A percentile compares a stretch with the other conserved stretches of the same genome.
These are phyloP conservation scores for Suillus tomentosus DNA, from an alignment of 768 basidiomycete species.

Conservation along the genomic window DNA sequence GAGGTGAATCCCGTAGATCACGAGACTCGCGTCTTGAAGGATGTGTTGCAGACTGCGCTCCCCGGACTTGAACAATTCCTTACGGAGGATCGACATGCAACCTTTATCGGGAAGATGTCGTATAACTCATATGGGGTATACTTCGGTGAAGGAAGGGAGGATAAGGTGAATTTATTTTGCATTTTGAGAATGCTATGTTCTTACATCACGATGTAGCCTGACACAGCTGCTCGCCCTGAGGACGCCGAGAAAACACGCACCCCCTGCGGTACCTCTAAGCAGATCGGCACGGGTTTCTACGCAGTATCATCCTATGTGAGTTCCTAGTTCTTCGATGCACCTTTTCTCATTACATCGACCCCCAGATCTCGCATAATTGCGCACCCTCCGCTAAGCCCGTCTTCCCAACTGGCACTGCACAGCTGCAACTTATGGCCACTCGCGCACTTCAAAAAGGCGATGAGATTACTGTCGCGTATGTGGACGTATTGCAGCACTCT, in stretches of 20 bases:
- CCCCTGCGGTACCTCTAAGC: conserved; percentile 71
- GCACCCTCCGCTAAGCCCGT: conserved; percentile 63
- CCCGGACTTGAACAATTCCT: conserved; percentile 75
- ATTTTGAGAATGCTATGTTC: conserved; percentile 1
- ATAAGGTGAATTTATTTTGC: conserved; percentile 52
- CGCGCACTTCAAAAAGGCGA: conserved; percentile 74
- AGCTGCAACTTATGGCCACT: conserved; percentile 69
- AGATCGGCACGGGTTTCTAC: conserved; percentile 78
- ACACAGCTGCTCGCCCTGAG: conserved; percentile 57
- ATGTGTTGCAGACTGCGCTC: conserved; percentile 60
- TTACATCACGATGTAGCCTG: conserved; percentile 44
- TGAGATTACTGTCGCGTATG: conserved; percentile 73
- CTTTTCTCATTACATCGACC: background rate
- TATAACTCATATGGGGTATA: conserved; percentile 81
- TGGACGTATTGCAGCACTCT: conserved; percentile 60
- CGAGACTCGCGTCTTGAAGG: conserved; percentile 51
- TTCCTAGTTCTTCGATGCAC: conserved; percentile 9
- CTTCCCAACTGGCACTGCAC: conserved; percentile 66
- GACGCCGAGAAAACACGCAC: conserved; percentile 76
- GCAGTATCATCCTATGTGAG: conserved; percentile 72
- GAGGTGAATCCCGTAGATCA: conserved; percentile 52
- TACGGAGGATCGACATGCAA: conserved; percentile 60
- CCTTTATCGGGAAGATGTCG: conserved; percentile 66
- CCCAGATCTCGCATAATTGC: conserved; percentile 72
- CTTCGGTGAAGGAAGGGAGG: conserved; percentile 63